These are phyloP conservation scores for Aspergillus oerlinghausenensis DNA, from an alignment of 2,329 filamentous ascomycete genomes.

Conservation along the genomic window DNA sequence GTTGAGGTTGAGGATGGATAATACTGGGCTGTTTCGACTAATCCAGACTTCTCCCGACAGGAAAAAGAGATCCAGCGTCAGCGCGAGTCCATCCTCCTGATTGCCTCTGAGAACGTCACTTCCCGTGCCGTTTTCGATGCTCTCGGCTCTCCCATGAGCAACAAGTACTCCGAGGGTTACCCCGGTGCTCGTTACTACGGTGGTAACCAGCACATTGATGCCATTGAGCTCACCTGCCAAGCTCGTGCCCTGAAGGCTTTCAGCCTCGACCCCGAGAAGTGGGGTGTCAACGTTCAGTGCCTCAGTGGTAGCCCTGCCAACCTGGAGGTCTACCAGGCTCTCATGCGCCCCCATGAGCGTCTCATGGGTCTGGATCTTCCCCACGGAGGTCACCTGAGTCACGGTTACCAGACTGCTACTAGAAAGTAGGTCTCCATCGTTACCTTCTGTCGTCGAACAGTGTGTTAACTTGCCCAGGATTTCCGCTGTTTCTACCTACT, in stretches of 20 bases:
- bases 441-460: not conserved
- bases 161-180: conserved; percentile 99
- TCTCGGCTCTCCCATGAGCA: conserved; percentile 88
- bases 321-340: conserved; percentile 93
- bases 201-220: conserved; percentile 97
- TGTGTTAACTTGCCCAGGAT: conserved; percentile 52
- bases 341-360: conserved; percentile 88
- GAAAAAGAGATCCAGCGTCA: conserved; percentile 93
- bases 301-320: conserved; percentile 92
- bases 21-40: conserved; percentile 16
- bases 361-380: conserved; percentile 96
- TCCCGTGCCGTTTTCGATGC: conserved; percentile 98
- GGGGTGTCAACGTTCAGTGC: conserved; percentile 98
- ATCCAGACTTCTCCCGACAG: conserved; percentile 44
- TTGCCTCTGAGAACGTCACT: conserved; percentile 98
- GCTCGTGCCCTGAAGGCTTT: conserved; percentile 88
- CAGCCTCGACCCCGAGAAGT: conserved; percentile 77
- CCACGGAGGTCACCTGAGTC: conserved; percentile 91
- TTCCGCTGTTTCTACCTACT: conserved; percentile 98
- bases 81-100: conserved; percentile 96
- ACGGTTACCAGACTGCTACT: conserved; percentile 93
- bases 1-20: not conserved
- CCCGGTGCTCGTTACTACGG: conserved; percentile 98
- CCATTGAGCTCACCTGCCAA: conserved; percentile 94
- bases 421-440: conserved; percentile 59